phyloP scores from a whole-genome alignment of 148 eudicot genomes.

The Dysphania ambrosioides region DNA sequence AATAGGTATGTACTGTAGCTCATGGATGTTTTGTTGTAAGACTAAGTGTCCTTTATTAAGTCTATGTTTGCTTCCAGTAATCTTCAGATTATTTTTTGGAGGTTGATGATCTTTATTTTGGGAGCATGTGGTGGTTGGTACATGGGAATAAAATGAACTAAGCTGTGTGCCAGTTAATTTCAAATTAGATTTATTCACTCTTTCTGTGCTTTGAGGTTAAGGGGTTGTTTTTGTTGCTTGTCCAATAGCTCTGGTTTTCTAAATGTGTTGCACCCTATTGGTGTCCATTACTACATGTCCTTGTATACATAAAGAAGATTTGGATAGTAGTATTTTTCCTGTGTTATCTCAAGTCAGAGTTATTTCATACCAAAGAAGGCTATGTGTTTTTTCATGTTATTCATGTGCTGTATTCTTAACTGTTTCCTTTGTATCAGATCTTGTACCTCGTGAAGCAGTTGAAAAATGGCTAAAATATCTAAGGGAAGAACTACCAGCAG shows the following conservation, averaged over 20 bases:
- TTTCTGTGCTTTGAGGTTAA: not conserved
- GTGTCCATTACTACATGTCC: not conserved
- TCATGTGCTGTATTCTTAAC: slow-evolving; percentile 7
- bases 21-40: not conserved
- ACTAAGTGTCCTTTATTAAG: not conserved
- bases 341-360: not conserved
- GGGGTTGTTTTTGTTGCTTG: not conserved
- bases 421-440: slow-evolving; percentile 51
- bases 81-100: not conserved
- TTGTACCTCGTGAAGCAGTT: slow-evolving; percentile 87
- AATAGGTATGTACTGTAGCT: slow-evolving; percentile 51
- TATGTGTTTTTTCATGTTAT: not conserved
- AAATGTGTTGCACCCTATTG: not conserved
- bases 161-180: not conserved
- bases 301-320: not conserved
- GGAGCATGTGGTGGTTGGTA: not conserved
- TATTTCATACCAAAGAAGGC: not conserved
- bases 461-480: slow-evolving; percentile 99
- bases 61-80: not conserved
- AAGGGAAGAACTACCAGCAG: slow-evolving; percentile 89
- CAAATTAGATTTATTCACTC: not conserved
- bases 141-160: slow-evolving; percentile 1
- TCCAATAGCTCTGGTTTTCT: not conserved
- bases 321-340: not conserved
- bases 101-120: slow-evolving; percentile 1